Base-by-base conservation (phyloP, 306 rosid species). In the Cucurbita pepo region DNA sequence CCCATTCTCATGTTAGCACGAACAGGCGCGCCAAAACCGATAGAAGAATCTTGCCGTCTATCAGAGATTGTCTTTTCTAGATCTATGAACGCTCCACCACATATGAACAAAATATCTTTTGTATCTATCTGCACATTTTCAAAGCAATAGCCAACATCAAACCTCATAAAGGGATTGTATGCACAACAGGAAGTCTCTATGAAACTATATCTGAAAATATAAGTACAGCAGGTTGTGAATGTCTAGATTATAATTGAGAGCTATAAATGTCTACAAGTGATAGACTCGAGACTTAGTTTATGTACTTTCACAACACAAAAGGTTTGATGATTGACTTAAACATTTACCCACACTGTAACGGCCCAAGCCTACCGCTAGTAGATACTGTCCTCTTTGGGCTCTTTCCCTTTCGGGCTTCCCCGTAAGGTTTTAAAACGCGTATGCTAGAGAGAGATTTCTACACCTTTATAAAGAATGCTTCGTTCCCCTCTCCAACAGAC, bases 61-160 rank as follows among this genome's bases (percentile, higher is more conserved):
- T 93, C 98, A n/a, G 97, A 90, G 85, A 93, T 87, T 64, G 98
- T 93, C 84, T 93, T 93, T 36, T 93, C 98, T 71, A 93, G 98
- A 87, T 90, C 97, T 52, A 93, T 63, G 79, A 93, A 93, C 25
- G 97, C 98, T 80, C 98, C 98, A 76, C 98, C 98, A 59, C 98
- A 93, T 62, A 93, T 86, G 77, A 93, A 93, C 71, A 93, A 96
- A 81, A 93, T 93, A 81, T 93, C 89, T 83, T 86, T 93, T 9
- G 98, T 93, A 81, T 93, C 96, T 73, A 93, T 85, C 98, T 93
- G 86, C 83, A 77, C 48, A 80, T 77, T 57, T 67, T 55, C 19
- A 66, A 45, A 65, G 11, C 56, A 70, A 71, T 51, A 71, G 10
- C 51, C 43, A 70, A 38, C 55, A 59, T 48, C 22, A 53, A 19